Percentiles rank a stretch among this genome's conserved stretches.
phyloP scores from a whole-genome alignment of 148 eudicot genomes.

The Pouteria glomerata region DNA sequence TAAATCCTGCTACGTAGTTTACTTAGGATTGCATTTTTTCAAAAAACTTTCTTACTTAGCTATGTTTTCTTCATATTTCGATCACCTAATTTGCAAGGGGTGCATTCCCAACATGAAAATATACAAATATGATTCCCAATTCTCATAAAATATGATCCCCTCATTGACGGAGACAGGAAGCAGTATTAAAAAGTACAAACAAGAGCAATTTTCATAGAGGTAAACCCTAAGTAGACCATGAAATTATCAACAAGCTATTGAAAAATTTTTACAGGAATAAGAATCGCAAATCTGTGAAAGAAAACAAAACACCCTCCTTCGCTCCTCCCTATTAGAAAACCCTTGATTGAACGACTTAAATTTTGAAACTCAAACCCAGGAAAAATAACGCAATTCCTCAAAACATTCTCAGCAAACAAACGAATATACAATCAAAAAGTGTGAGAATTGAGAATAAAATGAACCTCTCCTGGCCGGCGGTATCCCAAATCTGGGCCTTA shows the following conservation, averaged over 20 bases:
- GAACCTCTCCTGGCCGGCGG: conserved; percentile 43
- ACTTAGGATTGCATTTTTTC: no score
- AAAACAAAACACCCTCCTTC: background rate
- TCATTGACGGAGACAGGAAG: no score
- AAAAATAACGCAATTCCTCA: background rate
- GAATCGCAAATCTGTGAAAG: background rate
- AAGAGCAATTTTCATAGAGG: no score
- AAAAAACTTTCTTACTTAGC: no score
- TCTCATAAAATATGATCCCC: no score
- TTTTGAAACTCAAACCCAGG: background rate
- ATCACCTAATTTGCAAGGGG: no score
- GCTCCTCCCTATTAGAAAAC: background rate
- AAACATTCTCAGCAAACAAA: conserved; percentile 8
- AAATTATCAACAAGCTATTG: background rate
- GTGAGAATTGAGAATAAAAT: background rate
- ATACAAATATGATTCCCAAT: no score
- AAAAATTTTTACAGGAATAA: background rate
- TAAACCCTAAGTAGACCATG: background rate
- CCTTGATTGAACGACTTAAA: background rate
- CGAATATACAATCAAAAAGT: background rate
- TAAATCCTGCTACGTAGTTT: no score
- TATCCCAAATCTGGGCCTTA: conserved; percentile 53
- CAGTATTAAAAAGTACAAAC: no score
- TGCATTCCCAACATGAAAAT: no score
- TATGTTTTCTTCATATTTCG: no score